Conservation (phyloP, 2,329 filamentous ascomycete species). For the Shiraia sp. region DNA sequence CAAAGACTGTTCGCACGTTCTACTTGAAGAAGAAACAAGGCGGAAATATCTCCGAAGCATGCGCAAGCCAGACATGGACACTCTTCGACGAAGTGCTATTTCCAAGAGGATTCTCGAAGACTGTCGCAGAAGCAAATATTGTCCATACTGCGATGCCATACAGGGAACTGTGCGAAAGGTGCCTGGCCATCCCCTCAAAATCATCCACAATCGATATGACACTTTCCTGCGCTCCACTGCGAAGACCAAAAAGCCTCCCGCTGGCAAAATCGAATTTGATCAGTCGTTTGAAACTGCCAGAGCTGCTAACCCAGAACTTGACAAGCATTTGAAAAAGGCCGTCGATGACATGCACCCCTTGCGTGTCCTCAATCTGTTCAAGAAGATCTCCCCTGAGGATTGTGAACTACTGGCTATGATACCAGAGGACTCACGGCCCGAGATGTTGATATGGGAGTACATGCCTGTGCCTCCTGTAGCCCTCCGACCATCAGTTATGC, state of each 20-base stretch:
- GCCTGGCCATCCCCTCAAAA: conserved; percentile 79
- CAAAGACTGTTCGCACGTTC: conserved; percentile 83
- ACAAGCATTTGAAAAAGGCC: conserved; percentile 88
- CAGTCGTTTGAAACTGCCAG: conserved; percentile 81
- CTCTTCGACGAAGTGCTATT: conserved; percentile 78
- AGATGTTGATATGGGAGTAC: conserved; percentile 98
- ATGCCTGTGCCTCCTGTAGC: conserved; percentile 92
- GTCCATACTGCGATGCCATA: conserved; percentile 76
- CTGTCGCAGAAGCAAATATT: conserved; percentile 83
- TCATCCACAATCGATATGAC: conserved; percentile 90
- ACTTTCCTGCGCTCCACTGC: conserved; percentile 88
- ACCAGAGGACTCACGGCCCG: conserved; percentile 81
- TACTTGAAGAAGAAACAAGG: conserved; percentile 80
- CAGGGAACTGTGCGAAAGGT: conserved; percentile 94
- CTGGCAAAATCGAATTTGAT: conserved; percentile 83
- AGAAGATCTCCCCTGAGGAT: conserved; percentile 79
- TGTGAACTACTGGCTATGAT: conserved; percentile 91
- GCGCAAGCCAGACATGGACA: conserved; percentile 81
- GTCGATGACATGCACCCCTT: conserved; percentile 94
- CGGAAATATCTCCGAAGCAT: conserved; percentile 78
- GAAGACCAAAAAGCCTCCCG: conserved; percentile 78
- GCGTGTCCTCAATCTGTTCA: conserved; percentile 87
- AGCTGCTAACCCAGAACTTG: conserved; percentile 76
- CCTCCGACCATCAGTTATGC: conserved; percentile 89
- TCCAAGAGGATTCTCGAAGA: conserved; percentile 87